Conservation (phyloP, 1,284 basidiomycete species). For the Singerocomus inundabilis region DNA sequence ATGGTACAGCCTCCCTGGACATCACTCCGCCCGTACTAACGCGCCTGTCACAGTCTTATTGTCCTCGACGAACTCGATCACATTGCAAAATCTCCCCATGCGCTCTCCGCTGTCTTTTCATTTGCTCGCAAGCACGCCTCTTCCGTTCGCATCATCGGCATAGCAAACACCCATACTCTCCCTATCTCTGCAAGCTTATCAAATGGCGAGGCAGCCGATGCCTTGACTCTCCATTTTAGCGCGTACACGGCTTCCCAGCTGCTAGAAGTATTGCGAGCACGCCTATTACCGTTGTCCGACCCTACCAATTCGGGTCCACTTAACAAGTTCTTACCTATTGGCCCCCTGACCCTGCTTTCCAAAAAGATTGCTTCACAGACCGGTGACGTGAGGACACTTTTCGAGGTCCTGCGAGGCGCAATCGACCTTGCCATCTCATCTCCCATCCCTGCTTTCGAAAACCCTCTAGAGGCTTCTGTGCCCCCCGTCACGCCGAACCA, state of each 20-base stretch:
- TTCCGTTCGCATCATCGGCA: constrained; percentile 62
- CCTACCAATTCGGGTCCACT: constrained; percentile 34
- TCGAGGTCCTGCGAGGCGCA: constrained; percentile 74
- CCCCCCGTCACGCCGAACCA: constrained; percentile 59
- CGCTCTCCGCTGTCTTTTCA: constrained; percentile 60
- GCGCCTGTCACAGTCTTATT: constrained; percentile 50
- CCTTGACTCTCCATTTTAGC: constrained; percentile 70
- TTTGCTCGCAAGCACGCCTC: constrained; percentile 51
- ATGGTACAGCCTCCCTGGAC: constrained; percentile 47
- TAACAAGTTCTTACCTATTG: constrained; percentile 57
- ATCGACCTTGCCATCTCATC: constrained; percentile 61
- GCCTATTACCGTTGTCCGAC: constrained; percentile 49
- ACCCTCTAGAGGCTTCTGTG: constrained; percentile 42
- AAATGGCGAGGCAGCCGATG: constrained; percentile 32
- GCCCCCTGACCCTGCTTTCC: constrained; percentile 63
- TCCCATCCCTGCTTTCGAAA: constrained; percentile 23
- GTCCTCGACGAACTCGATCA: constrained; percentile 81
- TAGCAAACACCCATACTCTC: constrained; percentile 82
- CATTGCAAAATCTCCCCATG: constrained; percentile 55
- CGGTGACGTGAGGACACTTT: constrained; percentile 73
- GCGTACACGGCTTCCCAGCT: constrained; percentile 72
- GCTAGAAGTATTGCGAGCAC: constrained; percentile 58
- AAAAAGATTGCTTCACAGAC: constrained; percentile 77
- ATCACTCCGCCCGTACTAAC: constrained; percentile 2
- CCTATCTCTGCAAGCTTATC: constrained; percentile 40